phyloP scores from a whole-genome alignment of 2,329 filamentous ascomycete genomes.

The Penicillium nordicum region DNA sequence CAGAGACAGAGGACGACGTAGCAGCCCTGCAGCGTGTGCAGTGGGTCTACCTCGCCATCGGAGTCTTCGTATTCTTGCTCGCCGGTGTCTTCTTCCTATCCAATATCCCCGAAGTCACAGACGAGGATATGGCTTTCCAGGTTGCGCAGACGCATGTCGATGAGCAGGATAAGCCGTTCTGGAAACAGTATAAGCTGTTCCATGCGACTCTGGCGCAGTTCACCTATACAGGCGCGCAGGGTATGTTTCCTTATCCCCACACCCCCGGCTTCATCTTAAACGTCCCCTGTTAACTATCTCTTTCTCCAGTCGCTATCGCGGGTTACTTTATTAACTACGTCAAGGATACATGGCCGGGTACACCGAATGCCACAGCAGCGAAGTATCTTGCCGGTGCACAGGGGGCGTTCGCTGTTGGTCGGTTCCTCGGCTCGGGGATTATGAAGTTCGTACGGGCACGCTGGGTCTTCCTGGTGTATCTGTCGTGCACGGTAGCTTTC shows the following conservation, averaged over 20 bases:
- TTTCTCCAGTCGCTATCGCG: constrained; percentile 43
- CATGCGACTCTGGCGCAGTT: constrained; percentile 74
- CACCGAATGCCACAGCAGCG: constrained; percentile 56
- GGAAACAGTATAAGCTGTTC: constrained; percentile 71
- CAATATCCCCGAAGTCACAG: constrained; percentile 68
- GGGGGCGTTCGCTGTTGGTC: constrained; percentile 67
- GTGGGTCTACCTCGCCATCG: constrained; percentile 79
- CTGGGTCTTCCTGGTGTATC: constrained; percentile 66
- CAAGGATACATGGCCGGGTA: constrained; percentile 56
- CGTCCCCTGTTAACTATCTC: neutral
- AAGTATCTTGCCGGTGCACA: constrained; percentile 73
- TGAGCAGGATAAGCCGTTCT: constrained; percentile 58
- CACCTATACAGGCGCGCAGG: constrained; percentile 76
- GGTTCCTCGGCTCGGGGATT: constrained; percentile 64
- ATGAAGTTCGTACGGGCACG: constrained; percentile 67
- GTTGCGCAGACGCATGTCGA: constrained; percentile 54
- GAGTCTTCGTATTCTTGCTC: constrained; percentile 65
- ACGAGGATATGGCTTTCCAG: constrained; percentile 65
- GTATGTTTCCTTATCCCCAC: constrained; percentile 21
- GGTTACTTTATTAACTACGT: constrained; percentile 72
- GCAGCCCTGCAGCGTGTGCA: constrained; percentile 65
- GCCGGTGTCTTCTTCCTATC: constrained; percentile 65
- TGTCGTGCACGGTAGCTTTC: constrained; percentile 62
- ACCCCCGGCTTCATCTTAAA: neutral
- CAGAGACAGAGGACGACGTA: constrained; percentile 56